Base-by-base conservation (phyloP, 495 filamentous ascomycete species). In the Chaetomidium leptoderma region DNA sequence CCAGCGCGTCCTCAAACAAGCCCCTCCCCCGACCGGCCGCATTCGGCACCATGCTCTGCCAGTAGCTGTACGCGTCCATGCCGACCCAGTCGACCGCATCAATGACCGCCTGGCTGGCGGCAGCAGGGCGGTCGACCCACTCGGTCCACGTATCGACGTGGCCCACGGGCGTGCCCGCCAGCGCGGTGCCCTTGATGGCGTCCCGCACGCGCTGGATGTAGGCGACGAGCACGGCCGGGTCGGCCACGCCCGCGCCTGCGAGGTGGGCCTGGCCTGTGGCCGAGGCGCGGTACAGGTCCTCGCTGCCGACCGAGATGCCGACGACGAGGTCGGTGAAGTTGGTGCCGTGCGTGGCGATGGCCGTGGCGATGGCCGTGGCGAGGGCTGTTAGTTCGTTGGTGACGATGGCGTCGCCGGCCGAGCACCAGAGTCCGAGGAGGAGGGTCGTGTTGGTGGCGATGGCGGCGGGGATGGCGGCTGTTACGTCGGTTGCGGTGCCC, bases 121-220 rank as follows among this genome's bases (percentile, higher is more conserved):
- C n/a, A n/a, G n/a, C n/a, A n/a, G n/a, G n/a, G n/a, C n/a, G 68
- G 70, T 95, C 87, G 65, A 85, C 85, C 85, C 86, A 95, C 57
- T 84, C 84, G 43, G 86, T 90, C 91, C 92, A 96, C 55, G 91
- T 96, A 71, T 96, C 91, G 67, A 95, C 91, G 72, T 95, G 90
- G 42, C 92, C 91, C 63, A 96, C 75, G 11, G 82, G 75, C 35
- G 74, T 76, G 39, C 67, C 69, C 37, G 74, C 74, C 54, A 89
- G 74, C 43, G 64, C 57, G 35, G 89, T 89, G 61, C 79, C 78
- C 10, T 71, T 54, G 63, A 92, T 82, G 58, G 79, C 70, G 8
- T 73, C 66, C 51, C 83, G 79, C 57, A 86, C 81, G 67, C 84
- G 73, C 46, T 79, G 68, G 75, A 92, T 91, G 77, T 86, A 89